Evolutionary conservation across 257 asterid species (phyloP).

Genomic region (Ehretia macrophylla): DNA sequence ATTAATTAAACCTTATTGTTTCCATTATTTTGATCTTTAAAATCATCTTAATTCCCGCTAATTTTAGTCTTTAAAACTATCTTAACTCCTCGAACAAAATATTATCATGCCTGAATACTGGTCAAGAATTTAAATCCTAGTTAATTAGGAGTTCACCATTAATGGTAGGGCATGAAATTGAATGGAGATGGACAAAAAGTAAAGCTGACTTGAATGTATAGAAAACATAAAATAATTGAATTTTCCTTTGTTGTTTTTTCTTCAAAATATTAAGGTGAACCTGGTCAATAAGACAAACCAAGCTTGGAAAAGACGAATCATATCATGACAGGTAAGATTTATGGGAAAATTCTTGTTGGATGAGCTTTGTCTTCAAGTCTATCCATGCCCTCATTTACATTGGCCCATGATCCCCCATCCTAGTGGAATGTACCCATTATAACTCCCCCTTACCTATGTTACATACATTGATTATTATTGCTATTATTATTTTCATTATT

Average conservation of each 20-base stretch:
- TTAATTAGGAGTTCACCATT: too few relatives aligned
- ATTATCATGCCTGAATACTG: too few relatives aligned
- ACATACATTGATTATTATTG: neutral
- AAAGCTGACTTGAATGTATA: too few relatives aligned
- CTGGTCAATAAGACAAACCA: constrained; percentile 39
- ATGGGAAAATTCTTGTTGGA: constrained; percentile 44
- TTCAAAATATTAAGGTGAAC: constrained; percentile 27
- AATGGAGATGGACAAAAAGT: too few relatives aligned
- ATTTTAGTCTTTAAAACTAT: too few relatives aligned
- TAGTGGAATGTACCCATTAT: constrained; percentile 9
- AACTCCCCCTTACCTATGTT: neutral
- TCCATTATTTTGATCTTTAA: too few relatives aligned
- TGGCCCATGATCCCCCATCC: constrained; percentile 71
- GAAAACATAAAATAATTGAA: neutral
- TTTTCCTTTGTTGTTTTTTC: neutral
- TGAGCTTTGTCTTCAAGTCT: constrained; percentile 44
- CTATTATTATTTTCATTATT: neutral
- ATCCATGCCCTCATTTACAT: constrained; percentile 46
- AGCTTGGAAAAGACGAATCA: constrained; percentile 58
- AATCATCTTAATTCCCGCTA: too few relatives aligned
- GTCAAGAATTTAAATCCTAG: too few relatives aligned
- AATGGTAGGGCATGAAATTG: too few relatives aligned
- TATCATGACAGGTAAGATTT: constrained; percentile 55
- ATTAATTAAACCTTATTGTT: too few relatives aligned
- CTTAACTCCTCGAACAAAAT: too few relatives aligned